Percentiles rank a stretch among this genome's conserved stretches.
These are phyloP conservation scores for Oxyria digyna DNA, from an alignment of 148 eudicot species.

Conservation along the genomic window DNA sequence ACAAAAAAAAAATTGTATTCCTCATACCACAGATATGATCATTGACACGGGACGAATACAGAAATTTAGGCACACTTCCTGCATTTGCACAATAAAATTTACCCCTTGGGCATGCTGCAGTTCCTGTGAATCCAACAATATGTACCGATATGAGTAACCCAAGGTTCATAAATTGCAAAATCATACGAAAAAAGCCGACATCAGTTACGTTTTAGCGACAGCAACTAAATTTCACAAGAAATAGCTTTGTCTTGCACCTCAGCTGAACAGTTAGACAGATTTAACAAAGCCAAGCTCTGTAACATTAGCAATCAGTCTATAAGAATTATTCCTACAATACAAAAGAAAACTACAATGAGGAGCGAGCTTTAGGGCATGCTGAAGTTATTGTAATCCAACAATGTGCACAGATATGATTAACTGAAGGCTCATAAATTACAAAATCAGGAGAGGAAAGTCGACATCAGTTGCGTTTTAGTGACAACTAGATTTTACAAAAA, in stretches of 20 bases:
- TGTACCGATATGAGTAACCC: neutral
- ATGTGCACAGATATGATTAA: neutral
- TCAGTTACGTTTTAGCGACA: too few relatives aligned
- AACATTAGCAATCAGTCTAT: too few relatives aligned
- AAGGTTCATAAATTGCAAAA: neutral
- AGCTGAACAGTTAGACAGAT: too few relatives aligned
- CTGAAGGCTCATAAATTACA: neutral
- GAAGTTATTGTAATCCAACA: slow-evolving; percentile 50
- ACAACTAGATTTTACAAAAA: too few relatives aligned
- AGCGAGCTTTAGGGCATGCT: too few relatives aligned
- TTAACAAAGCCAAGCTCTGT: too few relatives aligned
- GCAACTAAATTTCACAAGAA: too few relatives aligned
- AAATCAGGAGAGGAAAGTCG: neutral
- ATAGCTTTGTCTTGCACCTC: neutral
- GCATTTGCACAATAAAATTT: slow-evolving; percentile 72
- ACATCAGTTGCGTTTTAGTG: too few relatives aligned
- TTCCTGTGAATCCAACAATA: slow-evolving; percentile 36
- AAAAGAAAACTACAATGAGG: too few relatives aligned
- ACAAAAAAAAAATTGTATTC: neutral
- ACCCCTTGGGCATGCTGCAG: slow-evolving; percentile 77
- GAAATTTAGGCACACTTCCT: slow-evolving; percentile 69
- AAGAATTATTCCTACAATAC: too few relatives aligned
- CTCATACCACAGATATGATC: slow-evolving; percentile 70
- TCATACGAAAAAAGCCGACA: neutral
- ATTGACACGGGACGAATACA: slow-evolving; percentile 84